These are phyloP conservation scores for Neoscytalidium dimidiatum DNA, from an alignment of 2,329 filamentous ascomycete species.

Conservation along the genomic window DNA sequence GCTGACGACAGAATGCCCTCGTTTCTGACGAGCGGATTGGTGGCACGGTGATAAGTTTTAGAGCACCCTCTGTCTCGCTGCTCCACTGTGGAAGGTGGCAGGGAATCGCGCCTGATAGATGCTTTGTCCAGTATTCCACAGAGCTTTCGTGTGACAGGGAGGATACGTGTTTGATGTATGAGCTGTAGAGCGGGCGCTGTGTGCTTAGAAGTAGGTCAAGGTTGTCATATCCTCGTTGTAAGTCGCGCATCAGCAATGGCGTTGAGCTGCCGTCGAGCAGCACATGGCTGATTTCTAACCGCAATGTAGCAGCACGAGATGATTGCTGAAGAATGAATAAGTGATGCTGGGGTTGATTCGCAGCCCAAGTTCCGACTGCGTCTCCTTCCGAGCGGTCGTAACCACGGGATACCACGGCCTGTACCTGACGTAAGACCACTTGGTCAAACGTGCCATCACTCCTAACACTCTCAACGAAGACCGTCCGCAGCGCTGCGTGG, in stretches of 20 bases:
- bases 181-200: constrained; percentile 38
- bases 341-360: constrained; percentile 43
- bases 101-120: constrained; percentile 40
- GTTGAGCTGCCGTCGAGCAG: constrained; percentile 56
- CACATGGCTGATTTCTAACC: constrained; percentile 54
- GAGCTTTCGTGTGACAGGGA: constrained; percentile 14
- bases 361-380: constrained; percentile 19
- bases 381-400: constrained; percentile 22
- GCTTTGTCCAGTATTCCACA: constrained; percentile 39
- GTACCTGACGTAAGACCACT: constrained; percentile 24
- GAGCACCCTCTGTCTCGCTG: constrained; percentile 21
- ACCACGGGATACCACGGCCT: constrained; percentile 25
- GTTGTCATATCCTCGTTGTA: constrained; percentile 48
- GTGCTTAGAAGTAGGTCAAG: constrained; percentile 36
- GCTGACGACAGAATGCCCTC: constrained; percentile 40
- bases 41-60: constrained; percentile 26
- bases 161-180: constrained; percentile 38
- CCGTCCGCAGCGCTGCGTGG: constrained; percentile 33
- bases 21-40: constrained; percentile 12
- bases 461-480: constrained; percentile 38
- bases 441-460: constrained; percentile 36
- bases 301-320: constrained; percentile 12
- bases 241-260: constrained; percentile 49
- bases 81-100: constrained; percentile 40
- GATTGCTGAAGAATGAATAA: background rate